Evolutionary conservation across 1,139 yeast genomes (phyloP).

Genomic region (Nadsonia starkeyi-henricii): DNA sequence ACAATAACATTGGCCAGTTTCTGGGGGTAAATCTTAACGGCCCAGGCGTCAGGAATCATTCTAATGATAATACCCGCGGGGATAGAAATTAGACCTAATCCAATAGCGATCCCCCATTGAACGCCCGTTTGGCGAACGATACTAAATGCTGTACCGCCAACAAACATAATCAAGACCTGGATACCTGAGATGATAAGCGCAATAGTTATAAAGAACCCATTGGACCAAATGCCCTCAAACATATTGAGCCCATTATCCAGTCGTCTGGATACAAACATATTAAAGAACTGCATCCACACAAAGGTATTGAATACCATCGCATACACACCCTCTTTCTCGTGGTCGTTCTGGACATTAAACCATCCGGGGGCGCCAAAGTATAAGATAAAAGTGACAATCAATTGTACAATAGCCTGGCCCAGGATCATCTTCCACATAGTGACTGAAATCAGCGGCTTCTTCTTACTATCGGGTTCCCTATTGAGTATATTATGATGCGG

Average conservation of each 20-base stretch:
- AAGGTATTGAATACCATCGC: conserved; percentile 90
- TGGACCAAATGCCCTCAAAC: conserved; percentile 66
- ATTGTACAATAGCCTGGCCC: conserved; percentile 72
- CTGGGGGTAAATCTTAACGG: conserved; percentile 53
- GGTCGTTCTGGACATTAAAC: conserved; percentile 12
- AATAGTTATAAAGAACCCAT: conserved; percentile 66
- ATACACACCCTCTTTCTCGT: conserved; percentile 44
- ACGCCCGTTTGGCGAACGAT: conserved; percentile 64
- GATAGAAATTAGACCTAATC: conserved; percentile 70
- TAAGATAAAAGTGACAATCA: conserved; percentile 59
- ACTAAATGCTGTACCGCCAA: conserved; percentile 93
- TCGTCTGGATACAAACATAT: conserved; percentile 80
- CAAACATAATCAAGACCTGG: conserved; percentile 85
- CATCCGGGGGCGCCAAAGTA: conserved; percentile 60
- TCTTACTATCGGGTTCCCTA: conserved; percentile 75
- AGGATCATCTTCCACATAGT: conserved; percentile 98
- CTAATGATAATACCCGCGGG: conserved; percentile 71
- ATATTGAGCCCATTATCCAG: conserved; percentile 84
- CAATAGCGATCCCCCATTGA: conserved; percentile 81
- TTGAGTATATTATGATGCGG: conserved; percentile 73
- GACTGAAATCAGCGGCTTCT: conserved; percentile 64
- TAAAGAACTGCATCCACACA: conserved; percentile 96
- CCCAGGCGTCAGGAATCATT: conserved; percentile 73
- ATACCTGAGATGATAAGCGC: conserved; percentile 62
- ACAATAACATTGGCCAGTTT: conserved; percentile 32